Evolutionary conservation across 2,329 filamentous ascomycete species (phyloP).

Genomic region (Diaporthe longicolla): DNA sequence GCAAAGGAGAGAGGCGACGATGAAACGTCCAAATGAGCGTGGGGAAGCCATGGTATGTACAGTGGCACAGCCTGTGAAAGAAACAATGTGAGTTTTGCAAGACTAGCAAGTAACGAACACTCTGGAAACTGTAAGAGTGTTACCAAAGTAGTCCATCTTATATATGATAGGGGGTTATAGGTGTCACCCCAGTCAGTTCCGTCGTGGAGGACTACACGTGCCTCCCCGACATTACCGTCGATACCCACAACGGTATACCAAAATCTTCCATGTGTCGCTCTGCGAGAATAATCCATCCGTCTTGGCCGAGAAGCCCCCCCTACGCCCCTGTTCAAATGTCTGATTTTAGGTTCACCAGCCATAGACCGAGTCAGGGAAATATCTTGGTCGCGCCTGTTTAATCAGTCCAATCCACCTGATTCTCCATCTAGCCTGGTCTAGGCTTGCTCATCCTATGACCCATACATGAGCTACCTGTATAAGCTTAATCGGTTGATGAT

Average conservation of each 20-base stretch:
- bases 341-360: background rate
- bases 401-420: background rate
- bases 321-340: background rate
- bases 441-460: background rate
- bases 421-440: background rate
- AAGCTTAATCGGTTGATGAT: background rate
- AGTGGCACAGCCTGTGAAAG: conserved; percentile 6
- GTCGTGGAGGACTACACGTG: background rate
- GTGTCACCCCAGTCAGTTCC: background rate
- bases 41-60: conserved; percentile 29
- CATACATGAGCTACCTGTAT: background rate
- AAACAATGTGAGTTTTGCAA: background rate
- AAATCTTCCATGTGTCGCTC: background rate
- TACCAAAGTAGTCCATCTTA: background rate
- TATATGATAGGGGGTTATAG: background rate
- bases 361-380: conserved; percentile 2
- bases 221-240: background rate
- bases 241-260: background rate
- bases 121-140: too few species aligned
- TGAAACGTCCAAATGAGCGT: conserved; percentile 7
- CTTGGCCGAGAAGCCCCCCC: background rate
- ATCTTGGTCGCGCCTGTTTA: background rate
- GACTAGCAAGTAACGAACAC: too few species aligned
- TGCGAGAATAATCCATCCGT: background rate
- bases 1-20: conserved; percentile 11